Conservation (phyloP, 306 rosid genomes). For the Quillaja saponaria region DNA sequence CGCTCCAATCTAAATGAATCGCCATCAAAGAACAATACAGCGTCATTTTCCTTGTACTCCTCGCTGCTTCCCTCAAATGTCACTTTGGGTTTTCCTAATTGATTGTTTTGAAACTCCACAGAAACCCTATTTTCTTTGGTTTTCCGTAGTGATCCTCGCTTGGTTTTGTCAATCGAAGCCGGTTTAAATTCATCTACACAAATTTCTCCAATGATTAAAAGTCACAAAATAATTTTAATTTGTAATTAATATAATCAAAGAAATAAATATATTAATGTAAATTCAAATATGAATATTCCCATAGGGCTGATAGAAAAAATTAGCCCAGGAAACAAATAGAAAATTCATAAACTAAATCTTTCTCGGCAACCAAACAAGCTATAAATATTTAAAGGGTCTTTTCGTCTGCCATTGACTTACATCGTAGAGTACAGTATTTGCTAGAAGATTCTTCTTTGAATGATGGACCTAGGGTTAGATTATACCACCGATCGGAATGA, state of each 20-base stretch:
- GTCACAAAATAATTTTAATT: background rate
- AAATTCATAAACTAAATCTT: background rate
- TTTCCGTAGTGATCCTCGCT: slow-evolving; percentile 70
- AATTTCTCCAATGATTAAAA: slow-evolving; percentile 24
- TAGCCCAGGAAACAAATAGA: background rate
- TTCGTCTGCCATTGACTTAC: slow-evolving; percentile 40
- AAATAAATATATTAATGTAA: background rate
- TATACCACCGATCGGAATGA: slow-evolving; percentile 75
- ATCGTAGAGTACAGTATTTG: slow-evolving; percentile 88
- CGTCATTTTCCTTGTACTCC: slow-evolving; percentile 83
- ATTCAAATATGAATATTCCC: background rate
- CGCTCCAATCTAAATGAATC: slow-evolving; percentile 73
- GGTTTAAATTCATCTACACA: slow-evolving; percentile 86
- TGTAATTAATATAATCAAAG: no score
- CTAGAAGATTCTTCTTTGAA: slow-evolving; percentile 76
- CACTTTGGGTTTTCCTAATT: slow-evolving; percentile 82
- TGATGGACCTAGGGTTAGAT: slow-evolving; percentile 78
- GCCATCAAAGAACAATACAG: slow-evolving; percentile 85
- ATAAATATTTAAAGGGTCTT: background rate
- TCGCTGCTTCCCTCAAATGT: slow-evolving; percentile 87
- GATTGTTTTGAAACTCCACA: slow-evolving; percentile 89
- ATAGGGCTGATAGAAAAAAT: background rate
- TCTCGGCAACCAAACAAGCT: no score
- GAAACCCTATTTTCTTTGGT: slow-evolving; percentile 78
- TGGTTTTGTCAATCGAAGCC: slow-evolving; percentile 82